phyloP scores from a whole-genome alignment of 2,329 filamentous ascomycete species.

The Penicillium palitans region DNA sequence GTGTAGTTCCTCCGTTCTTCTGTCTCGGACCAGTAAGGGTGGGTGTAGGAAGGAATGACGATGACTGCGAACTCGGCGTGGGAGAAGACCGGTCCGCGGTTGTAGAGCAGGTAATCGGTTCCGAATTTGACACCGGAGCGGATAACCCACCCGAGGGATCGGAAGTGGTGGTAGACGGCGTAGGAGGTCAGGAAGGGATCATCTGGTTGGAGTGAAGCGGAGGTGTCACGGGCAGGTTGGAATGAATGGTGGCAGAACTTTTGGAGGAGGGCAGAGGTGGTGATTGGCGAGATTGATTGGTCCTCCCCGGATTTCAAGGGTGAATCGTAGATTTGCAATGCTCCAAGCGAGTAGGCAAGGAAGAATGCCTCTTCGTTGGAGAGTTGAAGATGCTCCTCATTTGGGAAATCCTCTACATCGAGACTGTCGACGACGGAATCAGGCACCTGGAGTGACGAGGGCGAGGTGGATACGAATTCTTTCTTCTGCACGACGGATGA shows the following conservation, averaged over 20 bases:
- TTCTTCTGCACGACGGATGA: slow-evolving; percentile 67
- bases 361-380: slow-evolving; percentile 91
- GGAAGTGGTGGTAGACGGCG: slow-evolving; percentile 91
- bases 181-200: slow-evolving; percentile 86
- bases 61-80: slow-evolving; percentile 92
- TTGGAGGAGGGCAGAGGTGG: slow-evolving; percentile 60
- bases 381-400: slow-evolving; percentile 87
- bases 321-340: slow-evolving; percentile 60
- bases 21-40: slow-evolving; percentile 66
- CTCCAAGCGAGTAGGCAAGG: slow-evolving; percentile 76
- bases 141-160: slow-evolving; percentile 91
- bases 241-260: slow-evolving; percentile 70
- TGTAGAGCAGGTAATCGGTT: slow-evolving; percentile 91
- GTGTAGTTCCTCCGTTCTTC: slow-evolving; percentile 52
- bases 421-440: slow-evolving; percentile 14
- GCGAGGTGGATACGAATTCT: slow-evolving; percentile 50
- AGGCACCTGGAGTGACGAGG: slow-evolving; percentile 13
- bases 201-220: slow-evolving; percentile 62
- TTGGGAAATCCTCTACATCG: slow-evolving; percentile 34
- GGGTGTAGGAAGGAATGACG: slow-evolving; percentile 76
- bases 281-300: slow-evolving; percentile 42
- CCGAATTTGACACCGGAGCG: slow-evolving; percentile 92
- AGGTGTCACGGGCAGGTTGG: slow-evolving; percentile 58
- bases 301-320: slow-evolving; percentile 17
- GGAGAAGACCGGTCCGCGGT: slow-evolving; percentile 86